A percentile compares a stretch with the other conserved stretches of the same genome.
Evolutionary conservation across 2,329 filamentous ascomycete species (phyloP).

Genomic region (Aureobasidium sp.): DNA sequence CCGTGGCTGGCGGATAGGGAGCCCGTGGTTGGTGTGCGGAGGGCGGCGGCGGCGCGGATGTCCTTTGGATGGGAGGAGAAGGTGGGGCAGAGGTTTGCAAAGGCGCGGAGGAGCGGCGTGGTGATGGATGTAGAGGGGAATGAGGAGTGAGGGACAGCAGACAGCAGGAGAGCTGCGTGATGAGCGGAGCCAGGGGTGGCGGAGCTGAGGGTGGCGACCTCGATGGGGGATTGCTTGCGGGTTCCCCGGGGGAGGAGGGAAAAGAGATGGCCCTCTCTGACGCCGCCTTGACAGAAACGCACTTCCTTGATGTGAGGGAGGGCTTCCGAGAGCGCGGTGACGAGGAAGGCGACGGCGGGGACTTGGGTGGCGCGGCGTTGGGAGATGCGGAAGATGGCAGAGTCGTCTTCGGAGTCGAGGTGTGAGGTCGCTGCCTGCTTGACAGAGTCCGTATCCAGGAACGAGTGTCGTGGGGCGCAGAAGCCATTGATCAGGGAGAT

Average conservation of each 20-base stretch:
- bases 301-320: slow-evolving; percentile 64
- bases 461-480: slow-evolving; percentile 51
- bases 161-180: slow-evolving; percentile 41
- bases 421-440: slow-evolving; percentile 27
- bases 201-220: slow-evolving; percentile 49
- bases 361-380: slow-evolving; percentile 72
- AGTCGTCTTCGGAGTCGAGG: slow-evolving; percentile 17
- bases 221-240: slow-evolving; percentile 58
- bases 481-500: slow-evolving; percentile 78
- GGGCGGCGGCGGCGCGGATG: slow-evolving; percentile 51
- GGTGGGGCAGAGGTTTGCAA: slow-evolving; percentile 50
- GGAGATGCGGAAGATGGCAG: slow-evolving; percentile 60
- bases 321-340: slow-evolving; percentile 62
- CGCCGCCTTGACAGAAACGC: slow-evolving; percentile 79
- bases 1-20: slow-evolving; percentile 61
- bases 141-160: slow-evolving; percentile 34
- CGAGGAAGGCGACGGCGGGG: slow-evolving; percentile 70
- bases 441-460: slow-evolving; percentile 46
- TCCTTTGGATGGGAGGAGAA: slow-evolving; percentile 37
- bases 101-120: slow-evolving; percentile 42
- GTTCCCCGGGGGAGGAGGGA: slow-evolving; percentile 53
- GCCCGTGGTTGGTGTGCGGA: slow-evolving; percentile 64
- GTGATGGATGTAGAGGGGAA: slow-evolving; percentile 16
- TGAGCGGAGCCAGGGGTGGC: slow-evolving; percentile 33
- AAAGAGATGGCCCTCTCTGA: slow-evolving; percentile 74